Percentiles rank a stretch among this genome's conserved stretches.
These are phyloP conservation scores for Salvia splendens DNA, from an alignment of 257 asterid species.

Conservation along the genomic window DNA sequence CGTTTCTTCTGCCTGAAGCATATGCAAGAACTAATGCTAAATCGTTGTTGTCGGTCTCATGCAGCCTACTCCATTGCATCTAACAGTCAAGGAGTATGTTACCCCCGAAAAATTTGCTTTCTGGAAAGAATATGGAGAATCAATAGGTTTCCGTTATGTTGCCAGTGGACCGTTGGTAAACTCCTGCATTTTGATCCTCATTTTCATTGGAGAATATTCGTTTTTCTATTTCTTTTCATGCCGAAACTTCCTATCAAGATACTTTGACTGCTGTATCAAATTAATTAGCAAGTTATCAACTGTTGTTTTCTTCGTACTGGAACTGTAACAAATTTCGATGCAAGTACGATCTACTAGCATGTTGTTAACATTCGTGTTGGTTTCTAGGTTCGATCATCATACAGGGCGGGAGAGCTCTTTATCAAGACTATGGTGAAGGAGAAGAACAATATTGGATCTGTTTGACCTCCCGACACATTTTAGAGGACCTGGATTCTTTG, in stretches of 20 bases:
- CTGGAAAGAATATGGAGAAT: conserved; percentile 97
- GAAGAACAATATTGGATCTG: conserved; percentile 37
- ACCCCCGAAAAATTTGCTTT: conserved; percentile 84
- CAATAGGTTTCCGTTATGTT: conserved; percentile 91
- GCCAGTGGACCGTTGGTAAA: conserved; percentile 98
- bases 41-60: conserved; percentile 22
- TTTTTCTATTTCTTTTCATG: not conserved
- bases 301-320: not conserved
- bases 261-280: not conserved
- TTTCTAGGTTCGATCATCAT: conserved; percentile 89
- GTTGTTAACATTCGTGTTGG: not conserved
- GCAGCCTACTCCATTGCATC: conserved; percentile 99
- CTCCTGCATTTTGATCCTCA: not conserved
- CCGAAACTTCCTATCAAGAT: not conserved
- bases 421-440: conserved; percentile 88
- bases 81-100: conserved; percentile 85
- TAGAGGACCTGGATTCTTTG: not conserved
- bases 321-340: not conserved
- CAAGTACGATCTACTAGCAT: not conserved
- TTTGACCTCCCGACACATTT: conserved; percentile 18
- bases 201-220: conserved; percentile 9
- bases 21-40: conserved; percentile 11
- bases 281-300: not conserved
- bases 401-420: conserved; percentile 95
- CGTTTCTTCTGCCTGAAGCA: conserved; percentile 18